These are phyloP conservation scores for Lactarius deliciosus DNA, from an alignment of 768 basidiomycete species.

Conservation along the genomic window DNA sequence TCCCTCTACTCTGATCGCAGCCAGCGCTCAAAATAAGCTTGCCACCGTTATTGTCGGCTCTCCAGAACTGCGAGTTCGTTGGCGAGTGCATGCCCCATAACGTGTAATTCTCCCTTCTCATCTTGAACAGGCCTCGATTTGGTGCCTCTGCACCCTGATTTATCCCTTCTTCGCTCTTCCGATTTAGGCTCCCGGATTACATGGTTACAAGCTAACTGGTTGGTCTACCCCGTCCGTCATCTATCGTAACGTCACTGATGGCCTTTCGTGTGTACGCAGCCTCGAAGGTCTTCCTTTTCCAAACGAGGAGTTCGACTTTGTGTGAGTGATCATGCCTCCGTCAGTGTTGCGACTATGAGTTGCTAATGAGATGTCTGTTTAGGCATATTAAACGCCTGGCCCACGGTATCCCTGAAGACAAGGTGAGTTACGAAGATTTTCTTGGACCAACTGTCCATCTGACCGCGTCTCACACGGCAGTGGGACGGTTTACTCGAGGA, in stretches of 20 bases:
- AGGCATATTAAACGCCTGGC: constrained; percentile 73
- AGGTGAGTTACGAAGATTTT: constrained; percentile 41
- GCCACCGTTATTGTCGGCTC: constrained; percentile 7
- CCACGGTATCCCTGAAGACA: constrained; percentile 73
- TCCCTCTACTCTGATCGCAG: constrained; percentile 5
- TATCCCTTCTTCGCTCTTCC: constrained; percentile 55
- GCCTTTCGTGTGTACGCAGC: constrained; percentile 38
- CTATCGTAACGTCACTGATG: constrained; percentile 5
- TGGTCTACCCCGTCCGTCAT: constrained; percentile 33
- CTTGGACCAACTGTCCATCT: background rate
- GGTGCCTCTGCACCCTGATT: constrained; percentile 69
- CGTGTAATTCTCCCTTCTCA: background rate
- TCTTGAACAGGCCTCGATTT: constrained; percentile 58
- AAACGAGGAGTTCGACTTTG: constrained; percentile 73
- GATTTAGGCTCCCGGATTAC: constrained; percentile 61
- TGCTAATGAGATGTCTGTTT: background rate
- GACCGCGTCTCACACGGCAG: constrained; percentile 35
- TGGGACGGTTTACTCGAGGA: constrained; percentile 73
- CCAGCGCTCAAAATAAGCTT: background rate
- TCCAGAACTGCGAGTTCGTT: constrained; percentile 59
- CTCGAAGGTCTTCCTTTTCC: constrained; percentile 69
- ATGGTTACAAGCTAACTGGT: constrained; percentile 78
- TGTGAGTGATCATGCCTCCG: constrained; percentile 45
- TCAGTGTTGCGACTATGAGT: background rate
- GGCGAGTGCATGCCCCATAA: constrained; percentile 42